Conservation (phyloP, 1,284 basidiomycete genomes). For the Xerocomus amazonicus region DNA sequence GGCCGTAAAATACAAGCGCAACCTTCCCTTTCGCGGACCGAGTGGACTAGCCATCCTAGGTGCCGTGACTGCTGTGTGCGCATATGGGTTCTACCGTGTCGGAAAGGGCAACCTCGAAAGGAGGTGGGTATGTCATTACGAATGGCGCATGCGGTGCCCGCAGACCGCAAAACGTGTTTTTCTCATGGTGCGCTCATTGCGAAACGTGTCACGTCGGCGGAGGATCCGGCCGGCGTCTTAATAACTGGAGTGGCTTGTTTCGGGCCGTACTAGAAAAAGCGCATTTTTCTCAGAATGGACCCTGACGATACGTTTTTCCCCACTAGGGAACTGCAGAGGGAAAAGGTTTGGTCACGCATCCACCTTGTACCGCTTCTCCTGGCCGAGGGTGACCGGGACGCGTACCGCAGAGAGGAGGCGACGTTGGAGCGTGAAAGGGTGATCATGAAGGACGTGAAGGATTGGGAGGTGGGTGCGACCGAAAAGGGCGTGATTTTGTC, state of each 20-base stretch:
- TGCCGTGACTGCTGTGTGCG: slow-evolving; percentile 81
- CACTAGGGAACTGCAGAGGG: slow-evolving; percentile 86
- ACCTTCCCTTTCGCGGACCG: slow-evolving; percentile 90
- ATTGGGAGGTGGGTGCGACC: slow-evolving; percentile 81
- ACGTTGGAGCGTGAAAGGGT: slow-evolving; percentile 77
- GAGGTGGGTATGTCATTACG: slow-evolving; percentile 60
- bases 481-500: slow-evolving; percentile 23
- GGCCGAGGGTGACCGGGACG: slow-evolving; percentile 91
- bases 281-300: slow-evolving; percentile 37
- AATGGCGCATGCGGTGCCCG: slow-evolving; percentile 42
- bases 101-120: slow-evolving; percentile 90
- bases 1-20: slow-evolving; percentile 92
- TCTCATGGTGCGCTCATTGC: slow-evolving; percentile 32
- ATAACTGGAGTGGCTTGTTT: slow-evolving; percentile 34
- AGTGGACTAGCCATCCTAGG: slow-evolving; percentile 85
- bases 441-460: slow-evolving; percentile 95
- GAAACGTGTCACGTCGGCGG: slow-evolving; percentile 31
- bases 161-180: slow-evolving; percentile 62
- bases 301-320: slow-evolving; percentile 26
- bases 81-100: slow-evolving; percentile 90
- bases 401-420: slow-evolving; percentile 81
- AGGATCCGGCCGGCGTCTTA: slow-evolving; percentile 68
- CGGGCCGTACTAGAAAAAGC: slow-evolving; percentile 40
- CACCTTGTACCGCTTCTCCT: slow-evolving; percentile 90
- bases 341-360: slow-evolving; percentile 95